A percentile compares a stretch with the other conserved stretches of the same genome.
These are phyloP conservation scores for Phytophthora fragariae DNA, from an alignment of 352 stramenopile genomes.

Conservation along the genomic window DNA sequence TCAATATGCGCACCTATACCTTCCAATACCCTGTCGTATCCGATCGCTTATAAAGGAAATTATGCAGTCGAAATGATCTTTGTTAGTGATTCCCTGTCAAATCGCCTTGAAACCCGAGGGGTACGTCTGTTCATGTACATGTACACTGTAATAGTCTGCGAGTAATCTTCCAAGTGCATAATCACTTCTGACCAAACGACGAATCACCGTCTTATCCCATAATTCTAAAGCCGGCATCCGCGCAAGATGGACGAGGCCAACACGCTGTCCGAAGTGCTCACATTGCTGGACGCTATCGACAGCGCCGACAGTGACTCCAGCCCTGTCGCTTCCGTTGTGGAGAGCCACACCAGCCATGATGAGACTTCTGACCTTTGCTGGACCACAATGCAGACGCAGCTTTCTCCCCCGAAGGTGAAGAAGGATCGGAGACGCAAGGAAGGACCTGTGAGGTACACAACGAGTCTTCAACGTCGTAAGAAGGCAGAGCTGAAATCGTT, in stretches of 20 bases:
- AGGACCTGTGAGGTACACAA: constrained; percentile 32
- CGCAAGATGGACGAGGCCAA: constrained; percentile 16
- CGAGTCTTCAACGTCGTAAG: constrained; percentile 33
- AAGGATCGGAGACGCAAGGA: constrained; percentile 31
- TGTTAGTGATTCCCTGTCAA: too few species aligned
- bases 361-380: not conserved
- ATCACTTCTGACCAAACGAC: not conserved
- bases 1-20: too few species aligned
- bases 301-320: constrained; percentile 27
- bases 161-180: constrained; percentile 16
- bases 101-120: too few species aligned
- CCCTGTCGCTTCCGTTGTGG: constrained; percentile 7
- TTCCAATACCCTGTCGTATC: too few species aligned
- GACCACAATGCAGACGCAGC: not conserved
- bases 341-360: not conserved
- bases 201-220: not conserved
- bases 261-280: constrained; percentile 8
- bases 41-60: too few species aligned
- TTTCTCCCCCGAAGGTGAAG: constrained; percentile 10
- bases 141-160: too few species aligned
- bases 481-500: constrained; percentile 28
- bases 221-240: not conserved
- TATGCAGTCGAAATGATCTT: too few species aligned
- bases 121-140: too few species aligned
- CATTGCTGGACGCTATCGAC: constrained; percentile 18